Percentiles rank a stretch among this genome's conserved stretches.
Evolutionary conservation across 371 early-diverging fungal species (phyloP).

Genomic region (Mortierella sp.): DNA sequence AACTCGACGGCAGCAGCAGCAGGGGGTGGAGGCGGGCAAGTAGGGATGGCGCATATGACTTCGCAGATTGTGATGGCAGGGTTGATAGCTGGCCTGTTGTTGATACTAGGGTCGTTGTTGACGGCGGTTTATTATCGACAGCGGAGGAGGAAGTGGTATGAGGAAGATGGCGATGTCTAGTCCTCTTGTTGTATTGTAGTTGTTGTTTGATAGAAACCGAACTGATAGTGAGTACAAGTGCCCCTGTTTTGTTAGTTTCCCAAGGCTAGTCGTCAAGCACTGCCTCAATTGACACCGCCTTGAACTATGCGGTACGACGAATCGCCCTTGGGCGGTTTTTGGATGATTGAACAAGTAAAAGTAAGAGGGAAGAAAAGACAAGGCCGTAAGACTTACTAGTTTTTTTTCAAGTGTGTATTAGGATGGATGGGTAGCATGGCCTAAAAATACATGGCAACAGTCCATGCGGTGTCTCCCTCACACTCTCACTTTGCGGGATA

Average conservation of each 20-base stretch:
- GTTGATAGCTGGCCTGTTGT: conserved; percentile 10
- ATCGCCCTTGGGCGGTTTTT: neutral
- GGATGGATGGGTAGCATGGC: too few relatives aligned
- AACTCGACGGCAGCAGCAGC: neutral
- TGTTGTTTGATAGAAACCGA: neutral
- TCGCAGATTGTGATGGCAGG: conserved; percentile 22
- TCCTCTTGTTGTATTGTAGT: neutral
- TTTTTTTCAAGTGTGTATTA: too few relatives aligned
- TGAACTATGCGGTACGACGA: neutral
- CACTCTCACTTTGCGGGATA: too few relatives aligned
- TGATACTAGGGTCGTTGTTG: conserved; percentile 14
- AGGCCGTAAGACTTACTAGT: too few relatives aligned
- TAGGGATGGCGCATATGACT: neutral
- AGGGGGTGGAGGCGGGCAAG: neutral
- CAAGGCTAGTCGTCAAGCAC: too few relatives aligned
- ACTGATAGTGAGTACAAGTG: neutral
- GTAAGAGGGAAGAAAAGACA: neutral
- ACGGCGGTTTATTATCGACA: conserved; percentile 16
- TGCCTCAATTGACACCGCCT: too few relatives aligned
- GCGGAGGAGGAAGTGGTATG: conserved; percentile 14
- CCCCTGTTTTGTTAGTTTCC: neutral
- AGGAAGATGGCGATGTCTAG: conserved; percentile 7
- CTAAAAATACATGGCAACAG: too few relatives aligned
- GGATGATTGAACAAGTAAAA: neutral
- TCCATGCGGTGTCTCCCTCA: too few relatives aligned